phyloP scores from a whole-genome alignment of 1,284 basidiomycete genomes.

The Inonotus obliquus region DNA sequence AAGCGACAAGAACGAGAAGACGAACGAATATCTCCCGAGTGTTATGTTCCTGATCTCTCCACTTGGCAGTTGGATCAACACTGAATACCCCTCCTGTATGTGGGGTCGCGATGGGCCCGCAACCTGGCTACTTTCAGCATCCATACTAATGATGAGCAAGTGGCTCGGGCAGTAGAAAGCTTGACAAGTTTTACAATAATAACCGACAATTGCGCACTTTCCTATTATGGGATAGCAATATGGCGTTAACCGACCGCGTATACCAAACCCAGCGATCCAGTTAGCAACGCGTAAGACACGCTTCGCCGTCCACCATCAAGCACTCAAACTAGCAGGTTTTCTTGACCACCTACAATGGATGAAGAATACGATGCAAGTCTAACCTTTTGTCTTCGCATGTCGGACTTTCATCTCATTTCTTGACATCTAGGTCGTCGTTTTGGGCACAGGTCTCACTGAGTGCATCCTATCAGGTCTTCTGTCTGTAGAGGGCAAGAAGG shows the following conservation, averaged over 20 bases:
- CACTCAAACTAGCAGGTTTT: not conserved
- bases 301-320: not conserved
- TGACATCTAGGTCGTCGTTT: conserved; percentile 73
- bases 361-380: conserved; percentile 79
- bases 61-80: conserved; percentile 65
- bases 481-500: conserved; percentile 99
- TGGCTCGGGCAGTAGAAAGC: not conserved
- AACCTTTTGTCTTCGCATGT: conserved; percentile 9
- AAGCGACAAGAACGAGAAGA: conserved; percentile 10
- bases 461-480: conserved; percentile 96
- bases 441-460: conserved; percentile 96
- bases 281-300: conserved; percentile 5
- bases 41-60: conserved; percentile 65
- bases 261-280: not conserved
- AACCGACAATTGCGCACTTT: not conserved
- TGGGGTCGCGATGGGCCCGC: conserved; percentile 20
- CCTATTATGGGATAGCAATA: not conserved
- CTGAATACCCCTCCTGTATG: conserved; percentile 57
- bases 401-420: conserved; percentile 20
- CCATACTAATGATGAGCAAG: conserved; percentile 1
- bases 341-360: conserved; percentile 57
- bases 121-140: not conserved
- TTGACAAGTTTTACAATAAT: not conserved
- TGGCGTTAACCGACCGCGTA: not conserved
- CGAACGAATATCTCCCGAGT: conserved; percentile 62